Base-by-base conservation (phyloP, 2,329 filamentous ascomycete genomes). In the Rasamsonia emersonii region DNA sequence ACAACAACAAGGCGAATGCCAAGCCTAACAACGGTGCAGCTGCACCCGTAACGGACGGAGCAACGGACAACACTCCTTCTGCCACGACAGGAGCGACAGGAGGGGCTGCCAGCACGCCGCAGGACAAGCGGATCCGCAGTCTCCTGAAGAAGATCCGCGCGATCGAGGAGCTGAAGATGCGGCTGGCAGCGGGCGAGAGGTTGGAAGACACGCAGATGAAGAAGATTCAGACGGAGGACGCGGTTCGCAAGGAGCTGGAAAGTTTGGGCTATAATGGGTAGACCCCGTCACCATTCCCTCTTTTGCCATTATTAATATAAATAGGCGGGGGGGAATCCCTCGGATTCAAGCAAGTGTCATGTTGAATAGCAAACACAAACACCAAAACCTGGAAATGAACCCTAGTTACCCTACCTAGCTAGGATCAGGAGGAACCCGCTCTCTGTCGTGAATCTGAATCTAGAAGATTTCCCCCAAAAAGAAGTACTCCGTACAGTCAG, bases 151-250 rank as follows among this genome's bases (percentile, higher is more conserved):
- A 98, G 73, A 82, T 98, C 41, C 78, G 91, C 13, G 91, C 91
- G 8, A 98, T 98, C 53, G 91, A 98, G 55, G 91, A 98, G 57
- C 67, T 98, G 40, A 94, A 96, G 70, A 95, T 96, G 88, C 78
- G 91, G 35, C 78, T 88, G 45, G 91, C 89, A 3, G 80, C 82
- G 19, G 89, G 89, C 4, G 91, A 98, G 71, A 96, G 95, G 71
- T 67, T 98, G 39, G 91, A 98, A 65, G 89, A 95, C 53, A 98
- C 91, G 18, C 91, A 98, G 66, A 78, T 98, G 62, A 93, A 94
- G 72, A 98, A 98, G 74, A 98, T 98, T 49, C 75, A 77, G 35
- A 96, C 86, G 14, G 93, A 96, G 67, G 68, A 78, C 29, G 64
- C 73, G 10, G 89, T 98, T 37, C 70, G 88, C 40, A 85, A 82